Evolutionary conservation across 768 basidiomycete genomes (phyloP), one percentile per base, ranked within the genome.

Genomic region (Termitomyces eurrhizus): DNA sequence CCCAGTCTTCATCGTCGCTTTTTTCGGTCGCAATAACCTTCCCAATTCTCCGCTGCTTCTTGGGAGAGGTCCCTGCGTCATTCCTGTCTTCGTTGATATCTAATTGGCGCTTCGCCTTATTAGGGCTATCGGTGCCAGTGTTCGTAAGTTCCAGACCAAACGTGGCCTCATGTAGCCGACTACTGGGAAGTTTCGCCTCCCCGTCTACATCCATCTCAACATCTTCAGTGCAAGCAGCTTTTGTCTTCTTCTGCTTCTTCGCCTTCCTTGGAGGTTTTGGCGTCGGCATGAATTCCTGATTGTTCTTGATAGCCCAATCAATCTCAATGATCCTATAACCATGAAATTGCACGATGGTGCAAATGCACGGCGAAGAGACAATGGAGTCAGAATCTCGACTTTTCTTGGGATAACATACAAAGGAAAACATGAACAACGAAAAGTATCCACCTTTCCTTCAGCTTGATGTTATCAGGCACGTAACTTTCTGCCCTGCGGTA

Each of bases 391-490:
- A 77, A 69, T 71, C 68, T 67, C 62, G 60, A 69, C 69, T 69
- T 69, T 68, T 68, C 65, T 62, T 70, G 70, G 57, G 79, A 81
- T 70, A 82, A 66, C 73, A 79, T 79, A 78, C 80, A 80, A 71
- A 86, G 74, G 69, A 86, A 87, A 70, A 87, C 81, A 72, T 85
- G 77, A 70, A 86, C 73, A 73, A 88, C 74, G 73, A 86, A 88
- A 78, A 84, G 80, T 80, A 86, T 86, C 83, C 81, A 93, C 92
- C 92, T 89, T 80, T 90, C 90, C 82, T 87, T 85, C 52, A 94
- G 80, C 72, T 91, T 93, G 73, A 84, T 72, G 68, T 94, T 93
- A 60, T 92, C 88, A n/a, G 92, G 92, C 52, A 92, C 90, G 65
- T 92, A 93, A 6, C 80, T 79, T 70, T 88, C 87, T 21, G 91